These are phyloP conservation scores for Boletus edulis DNA, from an alignment of 768 basidiomycete genomes.

Conservation along the genomic window DNA sequence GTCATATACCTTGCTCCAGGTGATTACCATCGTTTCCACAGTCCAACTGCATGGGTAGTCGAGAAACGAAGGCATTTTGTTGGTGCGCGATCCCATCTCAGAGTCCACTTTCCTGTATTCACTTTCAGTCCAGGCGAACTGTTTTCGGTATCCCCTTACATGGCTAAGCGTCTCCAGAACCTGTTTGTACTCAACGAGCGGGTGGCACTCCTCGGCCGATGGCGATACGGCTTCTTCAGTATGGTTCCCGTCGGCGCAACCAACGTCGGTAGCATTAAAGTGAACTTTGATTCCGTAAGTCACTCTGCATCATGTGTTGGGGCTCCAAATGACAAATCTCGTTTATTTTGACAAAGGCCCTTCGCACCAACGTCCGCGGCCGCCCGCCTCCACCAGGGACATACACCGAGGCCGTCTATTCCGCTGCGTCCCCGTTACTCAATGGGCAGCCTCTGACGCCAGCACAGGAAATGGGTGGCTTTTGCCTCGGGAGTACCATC, in stretches of 20 bases:
- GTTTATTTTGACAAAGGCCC: constrained; percentile 43
- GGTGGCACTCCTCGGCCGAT: constrained; percentile 90
- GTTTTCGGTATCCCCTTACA: constrained; percentile 94
- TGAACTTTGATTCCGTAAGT: constrained; percentile 87
- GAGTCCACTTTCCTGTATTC: background rate
- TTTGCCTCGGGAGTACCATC: constrained; percentile 92
- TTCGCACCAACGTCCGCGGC: constrained; percentile 86
- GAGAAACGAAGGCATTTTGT: constrained; percentile 94
- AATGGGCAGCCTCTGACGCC: constrained; percentile 83
- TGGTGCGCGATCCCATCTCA: constrained; percentile 44
- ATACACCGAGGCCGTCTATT: constrained; percentile 90
- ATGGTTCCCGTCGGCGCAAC: constrained; percentile 99
- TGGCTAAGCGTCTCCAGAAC: constrained; percentile 88
- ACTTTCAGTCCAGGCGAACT: constrained; percentile 62
- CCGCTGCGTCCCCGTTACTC: constrained; percentile 76
- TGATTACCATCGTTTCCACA: constrained; percentile 98
- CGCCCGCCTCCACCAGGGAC: constrained; percentile 75
- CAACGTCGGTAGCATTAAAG: constrained; percentile 93
- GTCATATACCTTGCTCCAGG: constrained; percentile 99
- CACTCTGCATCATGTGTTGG: background rate
- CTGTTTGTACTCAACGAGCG: constrained; percentile 98
- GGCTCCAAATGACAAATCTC: background rate
- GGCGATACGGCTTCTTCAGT: constrained; percentile 94
- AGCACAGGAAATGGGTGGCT: constrained; percentile 97
- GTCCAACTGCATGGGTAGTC: constrained; percentile 95